Base-by-base conservation (phyloP, 805 yeast species). In the Priceomyces medius region DNA sequence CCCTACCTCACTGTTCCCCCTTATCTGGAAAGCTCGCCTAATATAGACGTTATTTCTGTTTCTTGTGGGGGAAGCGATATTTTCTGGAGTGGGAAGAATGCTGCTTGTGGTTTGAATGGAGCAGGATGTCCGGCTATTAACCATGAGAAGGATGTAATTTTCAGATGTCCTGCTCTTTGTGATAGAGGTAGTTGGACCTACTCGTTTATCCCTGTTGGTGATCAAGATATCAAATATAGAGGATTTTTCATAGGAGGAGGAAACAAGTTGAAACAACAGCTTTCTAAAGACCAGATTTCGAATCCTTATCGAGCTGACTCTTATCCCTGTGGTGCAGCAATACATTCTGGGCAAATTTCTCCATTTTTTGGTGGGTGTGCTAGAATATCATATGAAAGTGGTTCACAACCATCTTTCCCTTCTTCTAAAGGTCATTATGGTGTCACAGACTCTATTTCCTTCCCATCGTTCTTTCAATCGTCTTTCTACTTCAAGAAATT, bases 131-230 rank as follows among this genome's bases (percentile, higher is more conserved):
- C 56, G 1, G 75, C 80, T 0, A 63, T 73, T 35, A 40, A 38
- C 10, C 60, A 67, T 20, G 55, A 65, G 12, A 76, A 75, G 16
- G 72, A 69, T 36, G 72, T 83, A 20, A 59, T 75, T 3, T 72
- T 89, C 54, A 71, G 88, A 49, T 90, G 98, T 60, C 96, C 96
- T 0, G 95, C 97, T 0, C 66, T 89, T 24, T 90, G 98, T 63
- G 88, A 83, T 49, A 66, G 83, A 24, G 86, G 80, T 23, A 81
- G 89, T 27, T 80, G 85, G 81, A 76, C 88, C 0, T 90, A 81
- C 58, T 79, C 89, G 2, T 78, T 83, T 13, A 66, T 83, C 8
- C 82, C 90, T 0, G 87, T 88, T 0, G 97, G 97, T 0, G 73
- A 73, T 38, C 66, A 78, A 41, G 63, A 78, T 47, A 68, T 84